Evolutionary conservation across 2,329 filamentous ascomycete species (phyloP).

Genomic region (Calonectria pauciramosa): DNA sequence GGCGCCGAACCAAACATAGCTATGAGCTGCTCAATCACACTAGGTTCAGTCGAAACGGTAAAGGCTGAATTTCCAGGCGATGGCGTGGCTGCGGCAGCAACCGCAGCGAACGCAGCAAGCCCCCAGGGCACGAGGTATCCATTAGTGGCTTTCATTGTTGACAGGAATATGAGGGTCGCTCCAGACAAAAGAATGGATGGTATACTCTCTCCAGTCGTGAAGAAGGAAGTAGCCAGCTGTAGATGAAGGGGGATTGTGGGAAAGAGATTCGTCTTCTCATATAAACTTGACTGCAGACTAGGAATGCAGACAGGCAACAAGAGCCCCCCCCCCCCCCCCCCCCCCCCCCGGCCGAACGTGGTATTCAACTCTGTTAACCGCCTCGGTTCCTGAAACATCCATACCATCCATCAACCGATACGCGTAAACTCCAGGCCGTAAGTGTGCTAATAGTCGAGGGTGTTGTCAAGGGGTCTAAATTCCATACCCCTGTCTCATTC

Average conservation of each 20-base stretch:
- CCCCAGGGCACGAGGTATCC: background rate
- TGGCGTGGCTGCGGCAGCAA: no score
- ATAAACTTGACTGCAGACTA: background rate
- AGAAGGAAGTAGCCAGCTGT: background rate
- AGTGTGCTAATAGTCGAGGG: background rate
- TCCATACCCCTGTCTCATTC: background rate
- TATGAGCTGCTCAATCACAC: accelerated
- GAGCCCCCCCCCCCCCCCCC: no score
- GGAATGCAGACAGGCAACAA: background rate
- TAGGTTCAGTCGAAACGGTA: background rate
- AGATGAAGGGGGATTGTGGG: background rate
- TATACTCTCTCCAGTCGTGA: background rate
- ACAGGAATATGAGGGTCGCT: background rate
- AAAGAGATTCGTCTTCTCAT: background rate
- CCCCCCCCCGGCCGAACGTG: background rate
- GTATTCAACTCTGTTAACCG: background rate
- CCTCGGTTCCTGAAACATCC: background rate
- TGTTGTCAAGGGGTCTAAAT: background rate
- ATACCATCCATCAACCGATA: background rate
- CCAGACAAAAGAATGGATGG: background rate
- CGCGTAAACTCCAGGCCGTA: background rate
- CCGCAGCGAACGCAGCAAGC: background rate
- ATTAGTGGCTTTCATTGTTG: background rate
- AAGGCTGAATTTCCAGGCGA: background rate
- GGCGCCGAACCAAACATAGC: background rate